phyloP scores from a whole-genome alignment of 129 eudicot species.

The Glebionis coronaria region DNA sequence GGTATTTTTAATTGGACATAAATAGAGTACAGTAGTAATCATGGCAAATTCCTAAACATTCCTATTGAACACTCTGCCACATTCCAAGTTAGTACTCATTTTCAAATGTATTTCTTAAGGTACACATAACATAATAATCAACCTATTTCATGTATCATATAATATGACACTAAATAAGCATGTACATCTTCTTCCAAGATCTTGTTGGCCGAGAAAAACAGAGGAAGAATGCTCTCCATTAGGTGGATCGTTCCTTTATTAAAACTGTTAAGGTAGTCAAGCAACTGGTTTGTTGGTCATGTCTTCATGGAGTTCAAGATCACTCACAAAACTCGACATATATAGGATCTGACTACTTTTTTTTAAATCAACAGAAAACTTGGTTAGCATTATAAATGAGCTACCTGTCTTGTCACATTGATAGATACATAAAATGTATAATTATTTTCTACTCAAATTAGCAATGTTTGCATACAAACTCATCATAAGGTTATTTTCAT shows the following conservation, averaged over 20 bases:
- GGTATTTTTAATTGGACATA: too few relatives aligned
- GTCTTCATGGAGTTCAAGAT: constrained; percentile 45
- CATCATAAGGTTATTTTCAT: too few relatives aligned
- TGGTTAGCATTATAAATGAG: constrained; percentile 59
- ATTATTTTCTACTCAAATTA: background rate
- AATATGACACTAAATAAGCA: constrained; percentile 28
- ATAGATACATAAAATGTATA: background rate
- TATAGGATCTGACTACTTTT: constrained; percentile 50
- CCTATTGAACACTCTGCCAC: too few relatives aligned
- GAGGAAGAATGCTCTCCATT: constrained; percentile 60
- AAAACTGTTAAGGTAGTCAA: constrained; percentile 57
- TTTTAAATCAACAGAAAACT: constrained; percentile 75
- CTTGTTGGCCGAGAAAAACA: constrained; percentile 51
- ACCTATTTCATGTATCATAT: constrained; percentile 51
- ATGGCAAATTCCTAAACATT: too few relatives aligned
- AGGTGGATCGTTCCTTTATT: constrained; percentile 30
- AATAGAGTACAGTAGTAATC: too few relatives aligned
- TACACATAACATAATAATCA: constrained; percentile 64
- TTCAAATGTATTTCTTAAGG: constrained; percentile 61
- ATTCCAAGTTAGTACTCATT: too few relatives aligned
- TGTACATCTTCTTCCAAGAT: constrained; percentile 44
- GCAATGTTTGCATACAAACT: background rate
- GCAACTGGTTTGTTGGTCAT: constrained; percentile 62
- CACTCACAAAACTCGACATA: constrained; percentile 55
- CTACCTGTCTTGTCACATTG: constrained; percentile 61